These are phyloP conservation scores for Byssoonygena ceratinophila DNA, from an alignment of 2,329 filamentous ascomycete species.

Conservation along the genomic window DNA sequence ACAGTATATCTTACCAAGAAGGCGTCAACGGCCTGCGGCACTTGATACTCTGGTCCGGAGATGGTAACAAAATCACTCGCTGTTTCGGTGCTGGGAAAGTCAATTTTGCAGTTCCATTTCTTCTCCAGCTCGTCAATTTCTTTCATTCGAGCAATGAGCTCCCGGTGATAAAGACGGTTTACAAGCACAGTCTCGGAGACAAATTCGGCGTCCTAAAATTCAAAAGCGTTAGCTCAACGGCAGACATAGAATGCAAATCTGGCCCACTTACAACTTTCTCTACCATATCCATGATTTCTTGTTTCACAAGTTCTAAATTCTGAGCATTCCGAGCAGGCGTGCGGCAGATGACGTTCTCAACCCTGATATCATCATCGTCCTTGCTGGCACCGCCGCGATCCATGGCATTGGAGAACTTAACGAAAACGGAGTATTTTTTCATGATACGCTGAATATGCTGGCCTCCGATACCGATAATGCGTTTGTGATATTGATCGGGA, in stretches of 20 bases:
- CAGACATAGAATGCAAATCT: neutral
- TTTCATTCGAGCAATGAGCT: slow-evolving; percentile 74
- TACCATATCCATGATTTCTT: slow-evolving; percentile 99
- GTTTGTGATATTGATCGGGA: slow-evolving; percentile 97
- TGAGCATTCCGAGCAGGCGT: slow-evolving; percentile 95
- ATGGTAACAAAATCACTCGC: slow-evolving; percentile 94
- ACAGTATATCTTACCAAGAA: slow-evolving; percentile 55
- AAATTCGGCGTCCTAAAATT: slow-evolving; percentile 74
- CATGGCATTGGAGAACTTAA: slow-evolving; percentile 99
- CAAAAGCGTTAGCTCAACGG: slow-evolving; percentile 10
- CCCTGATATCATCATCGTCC: slow-evolving; percentile 95
- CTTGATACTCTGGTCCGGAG: slow-evolving; percentile 94
- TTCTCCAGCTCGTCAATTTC: slow-evolving; percentile 94
- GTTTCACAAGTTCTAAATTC: slow-evolving; percentile 92
- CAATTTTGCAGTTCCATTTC: slow-evolving; percentile 99
- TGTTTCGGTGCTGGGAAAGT: slow-evolving; percentile 93
- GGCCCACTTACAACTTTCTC: slow-evolving; percentile 63
- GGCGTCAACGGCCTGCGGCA: slow-evolving; percentile 90
- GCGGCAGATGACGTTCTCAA: slow-evolving; percentile 97
- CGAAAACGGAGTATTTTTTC: slow-evolving; percentile 99
- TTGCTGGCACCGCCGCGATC: slow-evolving; percentile 87
- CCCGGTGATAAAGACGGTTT: slow-evolving; percentile 88
- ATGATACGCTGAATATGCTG: slow-evolving; percentile 99
- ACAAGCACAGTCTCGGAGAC: slow-evolving; percentile 88
- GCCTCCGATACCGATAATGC: slow-evolving; percentile 95